Evolutionary conservation across 305 asterid species (phyloP), one percentile per base, ranked within the genome.

Genomic region (Caryopteris hybrid): DNA sequence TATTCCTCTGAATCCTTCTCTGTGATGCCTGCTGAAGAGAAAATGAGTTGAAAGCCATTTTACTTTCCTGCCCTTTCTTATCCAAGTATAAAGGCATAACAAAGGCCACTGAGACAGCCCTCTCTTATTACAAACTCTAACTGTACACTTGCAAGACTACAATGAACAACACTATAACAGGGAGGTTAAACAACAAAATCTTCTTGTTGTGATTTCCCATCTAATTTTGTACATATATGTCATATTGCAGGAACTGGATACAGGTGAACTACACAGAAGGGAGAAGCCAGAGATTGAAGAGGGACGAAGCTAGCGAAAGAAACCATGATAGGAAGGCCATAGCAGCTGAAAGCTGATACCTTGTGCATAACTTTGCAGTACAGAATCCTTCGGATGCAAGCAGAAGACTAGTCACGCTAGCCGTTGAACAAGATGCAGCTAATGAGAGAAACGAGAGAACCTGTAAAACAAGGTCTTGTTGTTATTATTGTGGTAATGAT

Each of bases 261-360:
- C 60, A 60, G 61, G 58, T 34, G 50, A 52, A 34, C 81, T 85
- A 87, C n/a, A 80, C 54, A 13, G 91, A 83, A 50, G 92, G 87
- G 31, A 92, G 89, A 61, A 83, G 84, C 98, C 98, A 92, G 20
- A 89, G 90, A 68, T 92, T 89, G 88, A 92, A 79, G 73, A 92
- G 92, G 18, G 87, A 79, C 0, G 98, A 87, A 16, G 91, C 80
- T 5, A 89, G 66, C 16, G 84, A 86, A 7, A 92, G 80, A 83
- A 83, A 87, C 95, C 98, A 92, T 9, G 96, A 82, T 74, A 92
- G 66, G 83, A 92, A 86, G 36, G 96, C 94, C 98, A 87, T 92
- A 3, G 95, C 87, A 53, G 98, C 95, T 7, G 98, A 83, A 45
- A 86, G 71, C 67, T 87, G 95, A 68, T 92, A 92, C 45, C 96